phyloP scores from a whole-genome alignment of 208 protist genomes.

The Sergeia podlipaevii region DNA sequence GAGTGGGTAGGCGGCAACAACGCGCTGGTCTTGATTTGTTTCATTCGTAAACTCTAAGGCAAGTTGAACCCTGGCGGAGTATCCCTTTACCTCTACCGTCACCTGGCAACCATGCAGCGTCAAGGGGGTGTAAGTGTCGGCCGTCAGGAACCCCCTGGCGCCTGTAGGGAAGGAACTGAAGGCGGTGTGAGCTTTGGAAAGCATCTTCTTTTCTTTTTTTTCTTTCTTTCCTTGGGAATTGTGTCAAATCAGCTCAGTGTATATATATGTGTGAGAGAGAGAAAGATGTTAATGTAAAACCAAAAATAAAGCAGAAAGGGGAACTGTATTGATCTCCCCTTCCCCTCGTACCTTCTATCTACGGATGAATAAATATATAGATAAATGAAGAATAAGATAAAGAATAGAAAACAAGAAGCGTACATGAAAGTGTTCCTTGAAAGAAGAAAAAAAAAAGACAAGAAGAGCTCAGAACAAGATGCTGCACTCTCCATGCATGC shows the following conservation, averaged over 20 bases:
- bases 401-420: too few relatives aligned
- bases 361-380: too few relatives aligned
- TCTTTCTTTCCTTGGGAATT: not conserved
- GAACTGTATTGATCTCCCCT: too few relatives aligned
- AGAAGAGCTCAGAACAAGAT: too few relatives aligned
- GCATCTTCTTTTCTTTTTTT: not conserved
- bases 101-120: conserved; percentile 50
- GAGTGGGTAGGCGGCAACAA: conserved; percentile 64
- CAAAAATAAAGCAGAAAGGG: too few relatives aligned
- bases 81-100: conserved; percentile 38
- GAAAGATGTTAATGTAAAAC: too few relatives aligned
- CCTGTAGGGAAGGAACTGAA: conserved; percentile 38
- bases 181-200: conserved; percentile 20
- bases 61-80: conserved; percentile 49
- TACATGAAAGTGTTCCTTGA: too few relatives aligned
- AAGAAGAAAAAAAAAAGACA: too few relatives aligned
- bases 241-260: not conserved
- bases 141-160: conserved; percentile 40
- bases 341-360: too few relatives aligned
- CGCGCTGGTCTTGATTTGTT: conserved; percentile 33
- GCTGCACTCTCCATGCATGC: too few relatives aligned
- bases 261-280: not conserved
- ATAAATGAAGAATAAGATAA: too few relatives aligned
- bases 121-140: conserved; percentile 44
- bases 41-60: conserved; percentile 70